A percentile compares a stretch with the other conserved stretches of the same genome.
Evolutionary conservation across 345 rosid genomes (phyloP).

Genomic region (Kandelia obovata): DNA sequence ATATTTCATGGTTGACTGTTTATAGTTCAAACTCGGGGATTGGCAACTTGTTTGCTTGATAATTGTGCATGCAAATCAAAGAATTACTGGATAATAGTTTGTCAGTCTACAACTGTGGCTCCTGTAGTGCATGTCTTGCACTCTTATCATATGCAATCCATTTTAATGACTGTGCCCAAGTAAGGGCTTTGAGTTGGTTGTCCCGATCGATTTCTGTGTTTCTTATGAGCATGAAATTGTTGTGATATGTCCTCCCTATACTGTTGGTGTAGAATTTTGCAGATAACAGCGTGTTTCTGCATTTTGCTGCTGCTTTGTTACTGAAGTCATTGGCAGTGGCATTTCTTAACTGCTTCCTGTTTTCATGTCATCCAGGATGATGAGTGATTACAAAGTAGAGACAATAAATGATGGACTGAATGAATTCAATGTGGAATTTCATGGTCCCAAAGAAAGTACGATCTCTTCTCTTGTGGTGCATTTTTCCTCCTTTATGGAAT

Average conservation of each 20-base stretch:
- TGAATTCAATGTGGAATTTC: constrained; percentile 68
- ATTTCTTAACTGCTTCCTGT: constrained; percentile 12
- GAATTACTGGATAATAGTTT: background rate
- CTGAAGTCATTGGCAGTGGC: constrained; percentile 1
- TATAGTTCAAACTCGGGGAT: background rate
- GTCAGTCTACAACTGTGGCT: background rate
- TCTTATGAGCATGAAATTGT: background rate
- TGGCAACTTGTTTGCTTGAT: background rate
- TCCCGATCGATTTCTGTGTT: background rate
- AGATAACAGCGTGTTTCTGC: constrained; percentile 8
- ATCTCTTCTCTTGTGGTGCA: constrained; percentile 14
- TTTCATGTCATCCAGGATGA: constrained; percentile 52
- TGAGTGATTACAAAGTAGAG: constrained; percentile 74
- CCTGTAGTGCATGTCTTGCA: background rate
- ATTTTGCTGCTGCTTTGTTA: background rate
- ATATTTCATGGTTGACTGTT: background rate
- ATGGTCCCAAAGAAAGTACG: constrained; percentile 75
- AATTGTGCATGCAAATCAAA: too few species aligned
- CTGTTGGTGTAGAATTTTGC: background rate
- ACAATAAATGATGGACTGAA: constrained; percentile 65
- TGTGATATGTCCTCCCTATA: background rate
- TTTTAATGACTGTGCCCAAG: background rate
- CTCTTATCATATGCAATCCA: background rate
- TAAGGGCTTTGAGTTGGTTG: background rate
- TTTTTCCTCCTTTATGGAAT: constrained; percentile 7